A percentile compares a stretch with the other conserved stretches of the same genome.
Evolutionary conservation across 306 rosid genomes (phyloP).

Genomic region (Mucuna pruriens): DNA sequence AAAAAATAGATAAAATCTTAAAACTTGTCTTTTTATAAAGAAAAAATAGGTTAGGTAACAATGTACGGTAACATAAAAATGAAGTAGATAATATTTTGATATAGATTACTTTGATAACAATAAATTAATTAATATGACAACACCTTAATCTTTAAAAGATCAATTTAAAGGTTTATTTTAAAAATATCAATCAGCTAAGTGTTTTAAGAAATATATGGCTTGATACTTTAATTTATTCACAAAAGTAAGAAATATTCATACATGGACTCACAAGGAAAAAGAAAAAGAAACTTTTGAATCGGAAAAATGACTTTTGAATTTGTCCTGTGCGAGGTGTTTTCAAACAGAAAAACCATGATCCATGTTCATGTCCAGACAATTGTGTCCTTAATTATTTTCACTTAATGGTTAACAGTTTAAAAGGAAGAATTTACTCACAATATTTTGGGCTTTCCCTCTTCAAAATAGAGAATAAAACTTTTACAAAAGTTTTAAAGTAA

Average conservation of each 20-base stretch:
- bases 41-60: too few species aligned
- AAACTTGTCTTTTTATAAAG: too few species aligned
- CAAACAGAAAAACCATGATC: neutral
- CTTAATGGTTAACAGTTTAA: neutral
- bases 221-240: neutral
- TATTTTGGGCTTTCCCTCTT: neutral
- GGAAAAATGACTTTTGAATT: neutral
- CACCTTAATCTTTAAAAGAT: too few species aligned
- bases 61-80: too few species aligned
- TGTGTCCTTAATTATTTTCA: neutral
- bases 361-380: neutral
- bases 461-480: neutral
- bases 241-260: neutral
- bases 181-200: too few species aligned
- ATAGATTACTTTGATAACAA: too few species aligned
- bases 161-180: neutral
- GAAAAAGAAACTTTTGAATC: neutral
- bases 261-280: too few species aligned
- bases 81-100: neutral
- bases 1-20: too few species aligned
- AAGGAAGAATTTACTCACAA: neutral
- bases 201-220: neutral
- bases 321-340: neutral
- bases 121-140: neutral
- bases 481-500: neutral